A percentile compares a stretch with the other conserved stretches of the same genome.
Conservation (phyloP, 345 rosid genomes). For the Psidium friedrichsthalianum region DNA sequence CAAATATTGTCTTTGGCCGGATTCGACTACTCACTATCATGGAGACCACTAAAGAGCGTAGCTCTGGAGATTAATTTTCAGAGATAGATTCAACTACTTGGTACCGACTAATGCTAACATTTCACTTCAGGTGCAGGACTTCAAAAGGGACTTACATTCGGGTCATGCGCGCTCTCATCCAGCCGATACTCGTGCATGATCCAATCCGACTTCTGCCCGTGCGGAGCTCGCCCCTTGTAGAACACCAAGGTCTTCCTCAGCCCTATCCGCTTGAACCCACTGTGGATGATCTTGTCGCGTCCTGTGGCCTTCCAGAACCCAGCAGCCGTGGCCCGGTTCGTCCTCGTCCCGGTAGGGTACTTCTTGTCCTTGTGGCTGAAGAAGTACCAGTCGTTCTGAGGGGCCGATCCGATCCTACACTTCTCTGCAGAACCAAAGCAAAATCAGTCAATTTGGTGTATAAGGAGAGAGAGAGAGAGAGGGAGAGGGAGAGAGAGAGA, state of each 20-base stretch:
- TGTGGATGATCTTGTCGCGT: constrained; percentile 82
- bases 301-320: constrained; percentile 99
- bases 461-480: neutral
- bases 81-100: neutral
- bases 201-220: constrained; percentile 96
- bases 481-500: neutral
- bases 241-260: constrained; percentile 87
- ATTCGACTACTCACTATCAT: neutral
- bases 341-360: constrained; percentile 91
- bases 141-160: neutral
- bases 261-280: constrained; percentile 65
- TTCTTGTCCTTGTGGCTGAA: constrained; percentile 97
- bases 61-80: neutral
- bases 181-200: constrained; percentile 97
- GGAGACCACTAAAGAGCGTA: neutral
- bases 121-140: neutral
- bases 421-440: constrained; percentile 32
- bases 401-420: constrained; percentile 87
- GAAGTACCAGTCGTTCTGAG: constrained; percentile 97
- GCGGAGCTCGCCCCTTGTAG: constrained; percentile 91
- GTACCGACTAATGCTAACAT: neutral
- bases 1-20: neutral
- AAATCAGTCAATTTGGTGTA: neutral
- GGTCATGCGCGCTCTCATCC: constrained; percentile 36
- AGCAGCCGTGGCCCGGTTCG: constrained; percentile 81